These are phyloP conservation scores for Torulaspora delbrueckii DNA, from an alignment of 805 yeast species.

Conservation along the genomic window DNA sequence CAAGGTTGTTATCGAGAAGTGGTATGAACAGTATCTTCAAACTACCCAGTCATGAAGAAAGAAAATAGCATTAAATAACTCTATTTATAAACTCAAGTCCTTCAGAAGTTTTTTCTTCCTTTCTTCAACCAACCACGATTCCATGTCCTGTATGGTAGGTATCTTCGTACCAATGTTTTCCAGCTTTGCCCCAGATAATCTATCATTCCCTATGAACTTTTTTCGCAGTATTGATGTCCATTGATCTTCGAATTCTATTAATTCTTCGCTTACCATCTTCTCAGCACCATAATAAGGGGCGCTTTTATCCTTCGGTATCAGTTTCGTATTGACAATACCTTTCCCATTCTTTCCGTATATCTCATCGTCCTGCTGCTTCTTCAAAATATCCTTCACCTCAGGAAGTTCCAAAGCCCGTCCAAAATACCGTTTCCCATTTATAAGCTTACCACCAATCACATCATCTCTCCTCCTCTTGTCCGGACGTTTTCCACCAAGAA, in stretches of 20 bases:
- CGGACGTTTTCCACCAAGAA: slow-evolving; percentile 51
- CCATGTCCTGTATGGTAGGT: slow-evolving; percentile 41
- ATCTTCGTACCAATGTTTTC: slow-evolving; percentile 5
- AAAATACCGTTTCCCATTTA: slow-evolving; percentile 64
- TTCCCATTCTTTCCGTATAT: slow-evolving; percentile 21
- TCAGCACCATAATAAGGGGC: slow-evolving; percentile 5
- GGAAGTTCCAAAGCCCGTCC: slow-evolving; percentile 81
- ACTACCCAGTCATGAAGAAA: slow-evolving; percentile 25
- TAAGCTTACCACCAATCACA: slow-evolving; percentile 25
- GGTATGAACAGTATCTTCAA: slow-evolving; percentile 28
- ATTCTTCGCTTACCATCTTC: neutral
- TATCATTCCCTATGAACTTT: slow-evolving; percentile 14
- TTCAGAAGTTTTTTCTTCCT: slow-evolving; percentile 42
- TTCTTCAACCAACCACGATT: slow-evolving; percentile 42
- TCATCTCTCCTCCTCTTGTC: slow-evolving; percentile 18
- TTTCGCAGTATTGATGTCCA: slow-evolving; percentile 17
- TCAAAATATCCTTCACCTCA: slow-evolving; percentile 54
- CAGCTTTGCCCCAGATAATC: neutral
- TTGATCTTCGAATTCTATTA: slow-evolving; percentile 12
- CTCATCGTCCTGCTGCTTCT: slow-evolving; percentile 30
- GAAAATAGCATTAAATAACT: slow-evolving; percentile 1
- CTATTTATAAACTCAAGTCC: slow-evolving; percentile 17
- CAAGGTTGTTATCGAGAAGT: slow-evolving; percentile 26
- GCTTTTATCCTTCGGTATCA: slow-evolving; percentile 11
- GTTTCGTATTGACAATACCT: slow-evolving; percentile 5